Evolutionary conservation across 495 filamentous ascomycete genomes (phyloP).

Genomic region (Astrothelium subdiscretum): DNA sequence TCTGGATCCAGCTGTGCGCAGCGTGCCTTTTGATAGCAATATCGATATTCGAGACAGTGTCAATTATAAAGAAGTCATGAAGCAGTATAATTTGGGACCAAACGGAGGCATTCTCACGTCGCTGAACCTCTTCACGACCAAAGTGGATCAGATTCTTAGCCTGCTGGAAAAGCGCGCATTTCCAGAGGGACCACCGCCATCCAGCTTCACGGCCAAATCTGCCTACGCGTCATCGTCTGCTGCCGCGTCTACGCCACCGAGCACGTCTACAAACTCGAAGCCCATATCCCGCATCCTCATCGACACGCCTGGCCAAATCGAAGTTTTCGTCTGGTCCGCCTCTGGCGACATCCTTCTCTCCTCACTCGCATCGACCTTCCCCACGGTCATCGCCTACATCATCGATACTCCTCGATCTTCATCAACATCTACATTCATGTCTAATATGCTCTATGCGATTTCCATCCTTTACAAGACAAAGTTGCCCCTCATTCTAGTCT

Average conservation of each 20-base stretch:
- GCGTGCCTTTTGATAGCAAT: constrained; percentile 94
- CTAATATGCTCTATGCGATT: constrained; percentile 98
- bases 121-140: constrained; percentile 91
- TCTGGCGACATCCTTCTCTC: constrained; percentile 88
- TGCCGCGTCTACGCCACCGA: constrained; percentile 9
- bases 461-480: constrained; percentile 97
- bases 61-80: constrained; percentile 99
- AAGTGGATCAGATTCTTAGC: constrained; percentile 84
- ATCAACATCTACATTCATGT: constrained; percentile 95
- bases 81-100: constrained; percentile 92
- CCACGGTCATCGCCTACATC: constrained; percentile 92
- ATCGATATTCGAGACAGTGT: constrained; percentile 97
- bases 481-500: constrained; percentile 93
- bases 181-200: constrained; percentile 37
- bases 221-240: not conserved
- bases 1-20: constrained; percentile 87
- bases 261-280: constrained; percentile 42
- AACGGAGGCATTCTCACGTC: constrained; percentile 98
- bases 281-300: constrained; percentile 76
- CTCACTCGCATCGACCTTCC: constrained; percentile 82
- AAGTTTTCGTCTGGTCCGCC: constrained; percentile 96
- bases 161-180: constrained; percentile 71
- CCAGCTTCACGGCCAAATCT: not conserved
- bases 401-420: constrained; percentile 91
- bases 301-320: constrained; percentile 95